Base-by-base conservation (phyloP, 2,329 filamentous ascomycete genomes). In the Hypoxylon sp. region DNA sequence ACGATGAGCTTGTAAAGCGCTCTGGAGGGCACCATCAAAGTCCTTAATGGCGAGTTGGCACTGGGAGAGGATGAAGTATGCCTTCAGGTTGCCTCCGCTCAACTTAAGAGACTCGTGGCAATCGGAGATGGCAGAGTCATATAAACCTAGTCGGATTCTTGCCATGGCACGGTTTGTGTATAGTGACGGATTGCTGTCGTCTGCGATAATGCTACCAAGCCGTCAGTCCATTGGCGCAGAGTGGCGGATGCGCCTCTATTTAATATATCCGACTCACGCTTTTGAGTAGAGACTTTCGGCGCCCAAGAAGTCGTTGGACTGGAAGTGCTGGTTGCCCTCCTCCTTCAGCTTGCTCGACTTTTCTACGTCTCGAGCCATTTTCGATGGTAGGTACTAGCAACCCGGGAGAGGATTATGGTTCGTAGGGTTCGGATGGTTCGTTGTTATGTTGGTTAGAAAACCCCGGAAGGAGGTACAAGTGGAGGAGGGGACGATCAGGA, bases 151-250 rank as follows among this genome's bases (percentile, higher is more conserved):
- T 80, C 91, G 92, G 64, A 96, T 84, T 43, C 94, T 89, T 2
- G 91, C 90, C 81, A 97, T 91, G 56, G 94, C 93, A 59, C 94
- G 92, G 81, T 98, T 98, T 41, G 93, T 95, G 81, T 94, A 98
- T 55, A 97, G 86, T 30, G 91, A 84, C 1, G 91, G 88, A 77
- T 97, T 96, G 60, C 84, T 86, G 3, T 92, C 86, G 79, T 97
- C 93, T 76, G 90, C 89, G 74, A 92, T 89, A 73, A 97, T 94
- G 43, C 90, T 93, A 46, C 53, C 10, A 38, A 48, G 38, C 7
- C 28, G 48, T 60, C 46, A 38, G 51, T 36, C 32, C n/a, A 28
- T 53, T 48, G 30, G 38, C 36, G 36, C 14, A 59, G 34, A 10
- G 66, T 61, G 38, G 43, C 11, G 13, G 45, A 64, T 52, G 38